Evolutionary conservation across 768 basidiomycete species (phyloP), one percentile per base, ranked within the genome.

Genomic region (Mrakia frigida): DNA sequence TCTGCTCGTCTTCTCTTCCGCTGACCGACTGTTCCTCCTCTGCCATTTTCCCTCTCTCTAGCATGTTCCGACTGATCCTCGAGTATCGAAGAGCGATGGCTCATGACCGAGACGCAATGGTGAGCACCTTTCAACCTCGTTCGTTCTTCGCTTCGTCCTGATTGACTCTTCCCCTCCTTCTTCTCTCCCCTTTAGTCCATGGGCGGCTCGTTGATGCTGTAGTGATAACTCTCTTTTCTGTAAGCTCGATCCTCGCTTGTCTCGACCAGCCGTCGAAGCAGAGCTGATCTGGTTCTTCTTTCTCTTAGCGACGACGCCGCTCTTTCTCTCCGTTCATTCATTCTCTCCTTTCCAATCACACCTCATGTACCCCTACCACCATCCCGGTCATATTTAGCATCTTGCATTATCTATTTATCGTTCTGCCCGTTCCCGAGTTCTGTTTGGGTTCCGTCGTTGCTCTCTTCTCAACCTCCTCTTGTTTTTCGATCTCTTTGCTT

Each of bases 21-120:
- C 63, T 61, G 16, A 61, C 59, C 31, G n/a, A n/a, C n/a, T n/a
- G n/a, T n/a, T 28, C n/a, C 21, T 33, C 37, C 31, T 35, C 31
- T 9, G 10, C 31, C 35, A 10, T 28, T n/a, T 60, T 11, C 10
- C 59, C n/a, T 18, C 3, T 33, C 65, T n/a, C n/a, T n/a, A 68
- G 65, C 53, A 53, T 33, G 70, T 72, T 72, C 53, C 50, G 70
- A 18, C 31, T 72, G 3, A 23, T 72, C 31, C 70, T 72, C 53
- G 70, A 72, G 53, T 72, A 72, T 37, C 53, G 70, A 35, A 33
- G 70, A 23, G 50, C 50, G 16, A 39, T 72, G 52, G 52, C 70
- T 16, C 31, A 31, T 6, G 70, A 72, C 52, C 11, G 70, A 10
- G 70, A 72, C 35, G 70, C 70, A 28, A 72, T 72, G 70, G 65